A percentile compares a stretch with the other conserved stretches of the same genome.
phyloP scores from a whole-genome alignment of 176 grass and related monocot species.

The Zizania latifolia region DNA sequence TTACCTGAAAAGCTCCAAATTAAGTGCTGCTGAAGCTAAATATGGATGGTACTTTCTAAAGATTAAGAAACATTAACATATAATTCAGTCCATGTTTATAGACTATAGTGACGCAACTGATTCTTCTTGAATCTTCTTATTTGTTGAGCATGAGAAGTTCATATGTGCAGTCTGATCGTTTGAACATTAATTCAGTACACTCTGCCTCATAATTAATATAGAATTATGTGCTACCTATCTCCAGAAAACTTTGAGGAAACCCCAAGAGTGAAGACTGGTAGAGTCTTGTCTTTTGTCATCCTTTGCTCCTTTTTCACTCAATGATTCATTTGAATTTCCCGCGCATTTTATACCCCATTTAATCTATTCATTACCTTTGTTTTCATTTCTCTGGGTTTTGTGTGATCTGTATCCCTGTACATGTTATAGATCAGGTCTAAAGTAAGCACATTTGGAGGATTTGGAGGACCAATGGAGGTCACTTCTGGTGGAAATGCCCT shows the following conservation, averaged over 20 bases:
- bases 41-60: neutral
- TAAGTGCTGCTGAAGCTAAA: neutral
- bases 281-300: no score
- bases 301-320: no score
- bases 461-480: conserved; percentile 86
- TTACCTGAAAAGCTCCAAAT: neutral
- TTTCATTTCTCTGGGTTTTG: neutral
- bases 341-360: neutral
- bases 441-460: conserved; percentile 81
- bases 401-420: neutral
- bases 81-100: neutral
- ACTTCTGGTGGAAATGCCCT: conserved; percentile 89
- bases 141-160: neutral
- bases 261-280: no score
- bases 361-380: neutral
- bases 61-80: neutral
- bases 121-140: neutral
- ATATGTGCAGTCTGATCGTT: neutral
- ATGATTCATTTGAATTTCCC: no score
- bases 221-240: neutral
- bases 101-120: neutral
- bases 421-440: conserved; percentile 66
- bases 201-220: neutral
- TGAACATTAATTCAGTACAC: neutral
- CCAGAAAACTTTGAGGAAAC: neutral